Evolutionary conservation across 2,329 filamentous ascomycete species (phyloP).

Genomic region (Cladosporium halotolerans): DNA sequence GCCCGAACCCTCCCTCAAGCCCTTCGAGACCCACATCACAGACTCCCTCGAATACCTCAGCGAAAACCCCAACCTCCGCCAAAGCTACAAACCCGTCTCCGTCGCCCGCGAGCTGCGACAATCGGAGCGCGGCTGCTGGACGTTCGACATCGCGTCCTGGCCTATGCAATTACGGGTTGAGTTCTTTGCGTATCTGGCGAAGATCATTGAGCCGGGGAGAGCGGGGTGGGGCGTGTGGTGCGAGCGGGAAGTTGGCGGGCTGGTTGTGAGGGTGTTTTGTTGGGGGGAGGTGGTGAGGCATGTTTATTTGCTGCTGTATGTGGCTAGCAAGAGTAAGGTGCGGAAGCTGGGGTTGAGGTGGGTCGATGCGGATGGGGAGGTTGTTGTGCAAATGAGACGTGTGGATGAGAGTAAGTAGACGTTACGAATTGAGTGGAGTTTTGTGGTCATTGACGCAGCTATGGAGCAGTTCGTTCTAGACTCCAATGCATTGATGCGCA

Average conservation of each 20-base stretch:
- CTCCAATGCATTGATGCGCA: too few species aligned
- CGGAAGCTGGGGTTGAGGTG: conserved; percentile 55
- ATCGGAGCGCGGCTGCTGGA: conserved; percentile 76
- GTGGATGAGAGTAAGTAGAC: neutral
- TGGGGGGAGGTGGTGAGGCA: conserved; percentile 71
- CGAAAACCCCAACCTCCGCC: conserved; percentile 21
- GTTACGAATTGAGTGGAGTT: too few species aligned
- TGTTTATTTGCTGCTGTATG: conserved; percentile 67
- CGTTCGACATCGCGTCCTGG: conserved; percentile 56
- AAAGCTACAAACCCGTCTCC: conserved; percentile 29
- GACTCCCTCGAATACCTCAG: conserved; percentile 25
- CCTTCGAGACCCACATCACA: conserved; percentile 27
- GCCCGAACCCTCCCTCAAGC: conserved; percentile 17
- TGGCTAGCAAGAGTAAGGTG: conserved; percentile 61
- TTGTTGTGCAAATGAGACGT: conserved; percentile 46
- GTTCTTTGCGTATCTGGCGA: conserved; percentile 58
- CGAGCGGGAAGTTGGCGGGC: conserved; percentile 29
- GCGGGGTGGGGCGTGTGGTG: conserved; percentile 64
- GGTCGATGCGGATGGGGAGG: conserved; percentile 57
- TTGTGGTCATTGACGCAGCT: too few species aligned
- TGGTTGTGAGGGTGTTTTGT: conserved; percentile 60
- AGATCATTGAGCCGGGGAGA: conserved; percentile 53
- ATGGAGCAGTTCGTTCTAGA: too few species aligned
- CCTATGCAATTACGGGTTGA: conserved; percentile 39
- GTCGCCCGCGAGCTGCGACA: conserved; percentile 45